Conservation (phyloP, 2,329 filamentous ascomycete species). For the Ophiognomonia clavigignenti-juglandacearum region DNA sequence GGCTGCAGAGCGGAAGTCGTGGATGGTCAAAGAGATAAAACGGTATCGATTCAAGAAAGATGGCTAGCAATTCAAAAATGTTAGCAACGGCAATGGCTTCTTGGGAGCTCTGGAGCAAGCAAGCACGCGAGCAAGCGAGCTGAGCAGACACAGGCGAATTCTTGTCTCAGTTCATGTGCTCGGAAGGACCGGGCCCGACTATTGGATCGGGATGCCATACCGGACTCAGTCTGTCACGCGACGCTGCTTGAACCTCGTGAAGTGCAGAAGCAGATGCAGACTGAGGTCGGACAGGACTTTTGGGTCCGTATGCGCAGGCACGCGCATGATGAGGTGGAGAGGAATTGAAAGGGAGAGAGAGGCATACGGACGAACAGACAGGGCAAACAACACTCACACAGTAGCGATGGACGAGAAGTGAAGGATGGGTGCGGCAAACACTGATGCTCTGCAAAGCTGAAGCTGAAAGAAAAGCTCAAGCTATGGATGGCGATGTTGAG, state of each 20-base stretch:
- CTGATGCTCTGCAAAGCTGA: neutral
- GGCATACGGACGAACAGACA: neutral
- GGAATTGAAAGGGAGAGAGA: neutral
- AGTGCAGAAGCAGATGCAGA: neutral
- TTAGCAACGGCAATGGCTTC: no score
- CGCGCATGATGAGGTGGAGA: neutral
- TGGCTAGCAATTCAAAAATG: constrained; percentile 13
- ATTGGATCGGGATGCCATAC: constrained; percentile 4
- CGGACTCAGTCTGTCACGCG: constrained; percentile 1
- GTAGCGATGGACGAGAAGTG: constrained; percentile 16
- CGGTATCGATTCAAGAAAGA: constrained; percentile 14
- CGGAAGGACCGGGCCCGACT: constrained; percentile 5
- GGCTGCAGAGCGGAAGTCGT: neutral
- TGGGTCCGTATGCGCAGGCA: neutral
- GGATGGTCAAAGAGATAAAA: constrained; percentile 6
- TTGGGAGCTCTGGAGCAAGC: no score
- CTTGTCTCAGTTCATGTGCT: constrained; percentile 5
- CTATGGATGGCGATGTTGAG: neutral
- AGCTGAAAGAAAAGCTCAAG: neutral
- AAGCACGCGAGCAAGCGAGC: constrained; percentile 14
- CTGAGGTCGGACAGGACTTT: neutral
- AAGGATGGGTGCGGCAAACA: neutral
- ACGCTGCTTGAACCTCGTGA: neutral
- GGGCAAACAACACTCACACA: constrained; percentile 7
- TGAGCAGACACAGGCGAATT: neutral